A percentile compares a stretch with the other conserved stretches of the same genome.
Conservation (phyloP, 371 early-diverging fungal species). For the Syncephalastrum contaminatum region DNA sequence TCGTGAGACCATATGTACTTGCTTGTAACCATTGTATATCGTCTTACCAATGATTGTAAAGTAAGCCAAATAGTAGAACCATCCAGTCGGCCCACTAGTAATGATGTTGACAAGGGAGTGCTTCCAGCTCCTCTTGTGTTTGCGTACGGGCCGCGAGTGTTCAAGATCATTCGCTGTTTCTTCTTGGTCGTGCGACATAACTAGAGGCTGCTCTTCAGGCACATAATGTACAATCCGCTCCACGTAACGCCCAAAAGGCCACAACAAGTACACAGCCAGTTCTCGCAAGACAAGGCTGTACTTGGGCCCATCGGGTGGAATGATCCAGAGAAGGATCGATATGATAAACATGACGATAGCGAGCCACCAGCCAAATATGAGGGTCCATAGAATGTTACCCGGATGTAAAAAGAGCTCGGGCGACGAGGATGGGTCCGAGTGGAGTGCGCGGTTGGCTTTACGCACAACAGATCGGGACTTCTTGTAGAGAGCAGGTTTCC, state of each 20-base stretch:
- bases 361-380: constrained; percentile 93
- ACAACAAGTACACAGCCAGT: constrained; percentile 77
- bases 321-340: constrained; percentile 50
- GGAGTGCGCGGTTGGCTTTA: constrained; percentile 80
- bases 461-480: constrained; percentile 87
- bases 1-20: constrained; percentile 1
- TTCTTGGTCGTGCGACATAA: constrained; percentile 18
- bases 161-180: not conserved
- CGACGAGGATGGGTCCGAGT: constrained; percentile 71
- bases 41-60: constrained; percentile 46
- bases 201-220: constrained; percentile 5
- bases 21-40: not conserved
- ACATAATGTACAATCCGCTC: constrained; percentile 44
- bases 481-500: constrained; percentile 98
- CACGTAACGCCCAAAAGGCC: constrained; percentile 95
- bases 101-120: constrained; percentile 8
- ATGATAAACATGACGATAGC: constrained; percentile 60
- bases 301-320: constrained; percentile 51
- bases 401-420: constrained; percentile 69
- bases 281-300: constrained; percentile 68
- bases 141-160: not conserved
- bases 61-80: constrained; percentile 57
- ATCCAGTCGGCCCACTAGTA: constrained; percentile 55
- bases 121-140: constrained; percentile 9
- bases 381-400: constrained; percentile 87